Base-by-base conservation (phyloP, 23 red algal genomes). In the Gracilaria vermiculophylla region DNA sequence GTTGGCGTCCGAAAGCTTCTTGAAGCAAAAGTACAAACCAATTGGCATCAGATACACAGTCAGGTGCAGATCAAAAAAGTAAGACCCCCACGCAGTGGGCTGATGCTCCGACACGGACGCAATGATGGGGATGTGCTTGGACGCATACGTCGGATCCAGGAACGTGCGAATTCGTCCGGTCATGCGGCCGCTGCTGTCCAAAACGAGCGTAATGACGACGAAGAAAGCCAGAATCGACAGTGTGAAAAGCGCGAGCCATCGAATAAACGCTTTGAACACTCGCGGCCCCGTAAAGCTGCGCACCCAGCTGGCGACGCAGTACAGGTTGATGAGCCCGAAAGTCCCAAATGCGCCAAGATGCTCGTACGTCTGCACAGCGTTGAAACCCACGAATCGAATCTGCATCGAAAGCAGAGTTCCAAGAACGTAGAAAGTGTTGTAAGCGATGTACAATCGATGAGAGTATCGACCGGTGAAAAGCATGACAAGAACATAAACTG, bases 371-470 rank as follows among this genome's bases (percentile, higher is more conserved):
- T 95, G 89, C 25, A 99, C 92, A 15, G 97, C 97, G 32, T 95
- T 91, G 77, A 99, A 99, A 16, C 97, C 97, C 23, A 99, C 97
- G 91, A 99, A 99, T 33, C 97, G 97, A 79, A 99, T 99, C 74
- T 99, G 97, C 97, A 99, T 99, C 12, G 97, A 99, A 9, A 99
- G 78, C 5, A 99, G 58, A 20, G 97, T 94, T 65, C 97, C 97
- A n/a, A 99, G 61, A 24, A 99, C 75, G 69, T 99, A 99, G 32
- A 95, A 95, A 2, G 89, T 91, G 43, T 84, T 94, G 69, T 99
- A 99, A 20, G 97, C 97, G 44, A 99, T 90, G 51, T 99, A 99
- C 36, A 99, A 71, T 36, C 97, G 88, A 11, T 94, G 88, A 36
- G 97, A 95, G 62, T 95, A 99, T 5, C 97, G 78, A 45, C 97